phyloP scores from a whole-genome alignment of 495 filamentous ascomycete species.

The Hypomontagnella submonticulosa region DNA sequence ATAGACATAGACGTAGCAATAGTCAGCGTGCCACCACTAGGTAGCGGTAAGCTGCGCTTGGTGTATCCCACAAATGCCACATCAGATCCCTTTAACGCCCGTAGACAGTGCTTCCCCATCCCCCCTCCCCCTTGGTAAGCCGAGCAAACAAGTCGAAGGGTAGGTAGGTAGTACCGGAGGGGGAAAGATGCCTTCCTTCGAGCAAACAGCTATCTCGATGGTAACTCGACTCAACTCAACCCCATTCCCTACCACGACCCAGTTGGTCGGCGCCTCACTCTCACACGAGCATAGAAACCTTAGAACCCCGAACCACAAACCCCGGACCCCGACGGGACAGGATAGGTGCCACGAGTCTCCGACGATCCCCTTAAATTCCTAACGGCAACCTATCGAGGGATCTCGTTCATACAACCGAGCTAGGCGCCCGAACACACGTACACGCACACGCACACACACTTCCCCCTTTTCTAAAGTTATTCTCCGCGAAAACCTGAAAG shows the following conservation, averaged over 20 bases:
- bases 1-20: too few species aligned
- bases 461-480: too few species aligned
- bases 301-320: neutral
- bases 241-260: too few species aligned
- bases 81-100: slow-evolving; percentile 1
- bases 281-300: too few species aligned
- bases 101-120: slow-evolving; percentile 1
- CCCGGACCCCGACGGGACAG: neutral
- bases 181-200: neutral
- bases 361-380: neutral
- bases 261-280: too few species aligned
- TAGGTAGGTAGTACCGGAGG: neutral
- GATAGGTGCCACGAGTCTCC: neutral
- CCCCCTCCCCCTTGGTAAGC: too few species aligned
- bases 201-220: slow-evolving; percentile 18
- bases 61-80: neutral
- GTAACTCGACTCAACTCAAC: too few species aligned
- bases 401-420: neutral
- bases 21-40: slow-evolving; percentile 1
- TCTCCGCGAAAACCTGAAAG: neutral
- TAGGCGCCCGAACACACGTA: neutral
- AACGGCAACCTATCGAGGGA: neutral
- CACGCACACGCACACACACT: too few species aligned
- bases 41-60: neutral
- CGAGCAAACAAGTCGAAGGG: too few species aligned